A percentile compares a stretch with the other conserved stretches of the same genome.
phyloP scores from a whole-genome alignment of 768 basidiomycete species.

The Scleroderma citrinum region DNA sequence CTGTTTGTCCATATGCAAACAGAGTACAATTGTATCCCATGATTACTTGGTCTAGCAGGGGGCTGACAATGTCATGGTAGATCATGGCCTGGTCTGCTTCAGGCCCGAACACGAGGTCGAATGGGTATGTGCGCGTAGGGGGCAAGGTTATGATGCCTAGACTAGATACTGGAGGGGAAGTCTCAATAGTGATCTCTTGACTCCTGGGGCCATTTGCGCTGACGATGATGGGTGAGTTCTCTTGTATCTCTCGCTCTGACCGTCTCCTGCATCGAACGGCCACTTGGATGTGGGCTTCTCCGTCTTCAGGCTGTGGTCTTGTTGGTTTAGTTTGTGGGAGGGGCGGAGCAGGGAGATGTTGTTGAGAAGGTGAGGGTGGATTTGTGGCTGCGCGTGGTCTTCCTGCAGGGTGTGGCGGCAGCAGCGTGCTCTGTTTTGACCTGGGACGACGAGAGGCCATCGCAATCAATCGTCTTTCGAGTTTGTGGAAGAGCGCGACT shows the following conservation, averaged over 20 bases:
- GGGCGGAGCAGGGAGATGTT: slow-evolving; percentile 17
- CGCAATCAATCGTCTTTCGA: neutral
- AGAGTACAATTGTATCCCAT: slow-evolving; percentile 95
- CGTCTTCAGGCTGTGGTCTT: slow-evolving; percentile 33
- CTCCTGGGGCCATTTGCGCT: slow-evolving; percentile 70
- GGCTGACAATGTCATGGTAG: slow-evolving; percentile 89
- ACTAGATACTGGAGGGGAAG: slow-evolving; percentile 59
- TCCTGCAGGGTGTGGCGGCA: slow-evolving; percentile 29
- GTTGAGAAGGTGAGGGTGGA: slow-evolving; percentile 23
- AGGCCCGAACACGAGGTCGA: slow-evolving; percentile 94
- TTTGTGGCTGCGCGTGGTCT: slow-evolving; percentile 46
- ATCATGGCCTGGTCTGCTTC: slow-evolving; percentile 94
- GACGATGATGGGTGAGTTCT: slow-evolving; percentile 85
- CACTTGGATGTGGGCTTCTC: slow-evolving; percentile 87
- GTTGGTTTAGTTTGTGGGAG: slow-evolving; percentile 17
- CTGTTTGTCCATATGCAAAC: slow-evolving; percentile 98
- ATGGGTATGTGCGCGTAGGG: slow-evolving; percentile 82
- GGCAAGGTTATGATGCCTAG: slow-evolving; percentile 71
- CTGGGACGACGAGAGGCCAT: slow-evolving; percentile 68
- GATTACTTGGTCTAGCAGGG: slow-evolving; percentile 91
- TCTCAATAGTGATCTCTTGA: slow-evolving; percentile 77
- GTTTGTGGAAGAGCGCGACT: neutral
- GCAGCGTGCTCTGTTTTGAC: slow-evolving; percentile 23
- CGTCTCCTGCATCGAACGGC: slow-evolving; percentile 85
- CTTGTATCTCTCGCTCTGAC: slow-evolving; percentile 78